Conservation (phyloP, 1,284 basidiomycete genomes). For the Phenoliferia sp. region DNA sequence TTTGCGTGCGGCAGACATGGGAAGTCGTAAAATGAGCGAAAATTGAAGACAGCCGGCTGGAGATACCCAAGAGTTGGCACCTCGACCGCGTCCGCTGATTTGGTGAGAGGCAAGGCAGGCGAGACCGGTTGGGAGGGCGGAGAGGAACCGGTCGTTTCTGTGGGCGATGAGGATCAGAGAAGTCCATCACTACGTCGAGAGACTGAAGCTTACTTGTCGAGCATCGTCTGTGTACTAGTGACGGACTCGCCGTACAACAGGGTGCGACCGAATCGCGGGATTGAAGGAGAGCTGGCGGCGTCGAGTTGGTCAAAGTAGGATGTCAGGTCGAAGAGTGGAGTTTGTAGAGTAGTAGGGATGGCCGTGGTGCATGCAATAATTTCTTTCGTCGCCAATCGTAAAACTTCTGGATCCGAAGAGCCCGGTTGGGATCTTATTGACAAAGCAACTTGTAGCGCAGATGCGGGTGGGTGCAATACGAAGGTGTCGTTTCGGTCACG, state of each 20-base stretch:
- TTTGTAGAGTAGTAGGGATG: constrained; percentile 39
- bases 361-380: constrained; percentile 48
- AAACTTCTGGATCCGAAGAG: constrained; percentile 7
- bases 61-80: constrained; percentile 88
- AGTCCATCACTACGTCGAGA: not conserved
- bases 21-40: constrained; percentile 66
- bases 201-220: constrained; percentile 70
- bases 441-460: constrained; percentile 19
- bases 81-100: constrained; percentile 80
- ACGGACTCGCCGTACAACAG: constrained; percentile 83
- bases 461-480: constrained; percentile 49
- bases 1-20: constrained; percentile 57
- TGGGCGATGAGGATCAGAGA: constrained; percentile 7
- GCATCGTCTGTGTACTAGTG: constrained; percentile 90
- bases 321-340: constrained; percentile 48
- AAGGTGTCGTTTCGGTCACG: constrained; percentile 55
- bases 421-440: constrained; percentile 2
- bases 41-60: constrained; percentile 84
- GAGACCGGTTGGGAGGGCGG: constrained; percentile 65
- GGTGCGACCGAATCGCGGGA: constrained; percentile 55
- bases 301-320: constrained; percentile 41
- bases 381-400: constrained; percentile 46
- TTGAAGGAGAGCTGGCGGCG: not conserved
- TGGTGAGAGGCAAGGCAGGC: constrained; percentile 83
- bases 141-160: constrained; percentile 74